Conservation (phyloP, 169 alveolate species). For the Plasmodium cynomolgi region DNA sequence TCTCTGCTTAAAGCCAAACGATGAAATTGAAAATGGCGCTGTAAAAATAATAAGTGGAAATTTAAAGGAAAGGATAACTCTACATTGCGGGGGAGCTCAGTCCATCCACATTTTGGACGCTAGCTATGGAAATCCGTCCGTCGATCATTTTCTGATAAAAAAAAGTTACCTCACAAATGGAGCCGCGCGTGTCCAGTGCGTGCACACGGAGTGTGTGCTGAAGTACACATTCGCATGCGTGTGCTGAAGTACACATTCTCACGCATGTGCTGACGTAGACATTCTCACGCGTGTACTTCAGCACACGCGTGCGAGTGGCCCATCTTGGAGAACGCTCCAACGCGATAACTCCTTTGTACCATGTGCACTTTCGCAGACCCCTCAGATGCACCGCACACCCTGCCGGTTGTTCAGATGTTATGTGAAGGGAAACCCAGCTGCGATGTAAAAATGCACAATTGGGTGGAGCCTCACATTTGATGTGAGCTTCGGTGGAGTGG, state of each 20-base stretch:
- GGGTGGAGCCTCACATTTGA: not conserved
- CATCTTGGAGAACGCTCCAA: not conserved
- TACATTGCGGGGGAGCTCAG: constrained; percentile 17
- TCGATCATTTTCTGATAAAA: constrained; percentile 61
- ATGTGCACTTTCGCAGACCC: constrained; percentile 14
- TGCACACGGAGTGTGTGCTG: not conserved
- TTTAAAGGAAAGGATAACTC: constrained; percentile 59
- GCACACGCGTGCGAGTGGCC: not conserved
- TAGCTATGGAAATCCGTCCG: constrained; percentile 74
- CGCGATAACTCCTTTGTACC: not conserved
- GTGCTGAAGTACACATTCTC: not conserved
- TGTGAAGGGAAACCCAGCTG: constrained; percentile 74
- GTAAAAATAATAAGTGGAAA: constrained; percentile 51
- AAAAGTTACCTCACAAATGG: constrained; percentile 31
- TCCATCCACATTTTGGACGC: constrained; percentile 74
- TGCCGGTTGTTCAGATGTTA: constrained; percentile 75
- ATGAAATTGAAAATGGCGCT: constrained; percentile 36
- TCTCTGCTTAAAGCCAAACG: constrained; percentile 30
- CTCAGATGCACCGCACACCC: constrained; percentile 71
- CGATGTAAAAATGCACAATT: constrained; percentile 42
- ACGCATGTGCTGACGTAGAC: not conserved
- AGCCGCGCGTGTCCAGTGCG: not conserved
- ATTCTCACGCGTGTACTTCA: too few species aligned
- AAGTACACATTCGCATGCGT: not conserved
- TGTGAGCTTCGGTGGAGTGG: not conserved